Percentiles rank a stretch among this genome's conserved stretches.
Evolutionary conservation across 345 rosid species (phyloP).

Genomic region (Noccaea bulbosa): DNA sequence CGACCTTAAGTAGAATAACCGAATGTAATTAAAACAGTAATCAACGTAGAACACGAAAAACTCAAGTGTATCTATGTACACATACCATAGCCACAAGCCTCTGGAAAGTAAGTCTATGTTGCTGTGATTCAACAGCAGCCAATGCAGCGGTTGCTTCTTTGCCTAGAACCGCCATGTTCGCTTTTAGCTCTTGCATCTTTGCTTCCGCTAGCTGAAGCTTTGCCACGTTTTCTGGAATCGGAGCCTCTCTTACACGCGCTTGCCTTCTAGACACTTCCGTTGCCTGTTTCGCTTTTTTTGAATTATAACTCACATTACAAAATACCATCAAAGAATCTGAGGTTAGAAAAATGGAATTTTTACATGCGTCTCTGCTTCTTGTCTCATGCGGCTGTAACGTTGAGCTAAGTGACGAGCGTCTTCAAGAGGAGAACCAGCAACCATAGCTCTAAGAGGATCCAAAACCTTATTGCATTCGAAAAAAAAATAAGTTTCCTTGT

Average conservation of each 20-base stretch:
- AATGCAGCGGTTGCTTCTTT: conserved; percentile 97
- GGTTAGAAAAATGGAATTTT: conserved; percentile 10
- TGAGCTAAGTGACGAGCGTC: conserved; percentile 99
- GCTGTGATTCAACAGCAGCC: conserved; percentile 96
- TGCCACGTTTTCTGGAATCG: conserved; percentile 88
- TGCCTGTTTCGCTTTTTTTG: conserved; percentile 61
- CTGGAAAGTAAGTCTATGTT: conserved; percentile 87
- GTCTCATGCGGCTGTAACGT: conserved; percentile 98
- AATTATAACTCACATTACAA: conserved; percentile 45
- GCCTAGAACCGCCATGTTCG: conserved; percentile 95
- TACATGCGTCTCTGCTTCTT: conserved; percentile 96
- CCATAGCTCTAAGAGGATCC: conserved; percentile 96
- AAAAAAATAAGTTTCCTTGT: neutral
- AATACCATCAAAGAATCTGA: neutral
- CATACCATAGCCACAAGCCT: conserved; percentile 89
- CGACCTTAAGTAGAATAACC: conserved; percentile 59
- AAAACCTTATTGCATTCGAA: conserved; percentile 44
- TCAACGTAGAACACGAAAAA: conserved; percentile 6
- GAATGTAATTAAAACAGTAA: conserved; percentile 16
- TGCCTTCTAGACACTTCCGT: conserved; percentile 79
- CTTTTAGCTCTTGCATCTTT: conserved; percentile 78
- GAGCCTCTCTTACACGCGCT: conserved; percentile 76
- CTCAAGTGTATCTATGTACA: neutral
- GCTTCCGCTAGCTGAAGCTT: conserved; percentile 88
- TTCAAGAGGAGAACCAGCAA: conserved; percentile 71